Base-by-base conservation (phyloP, 805 yeast species). In the Myxozyma nipponensis region DNA sequence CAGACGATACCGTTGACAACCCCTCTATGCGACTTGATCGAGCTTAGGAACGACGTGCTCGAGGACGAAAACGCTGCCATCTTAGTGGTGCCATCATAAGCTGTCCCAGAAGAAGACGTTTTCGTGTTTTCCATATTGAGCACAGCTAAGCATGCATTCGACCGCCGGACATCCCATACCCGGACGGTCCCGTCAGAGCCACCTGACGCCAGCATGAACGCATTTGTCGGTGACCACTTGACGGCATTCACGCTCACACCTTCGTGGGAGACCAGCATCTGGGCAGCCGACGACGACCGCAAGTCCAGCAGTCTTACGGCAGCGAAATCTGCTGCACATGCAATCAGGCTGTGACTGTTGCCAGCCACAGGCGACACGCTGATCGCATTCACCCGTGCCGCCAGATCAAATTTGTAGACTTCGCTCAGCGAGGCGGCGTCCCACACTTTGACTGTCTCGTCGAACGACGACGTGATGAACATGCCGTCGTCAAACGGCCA, bases 401-500 rank as follows among this genome's bases (percentile, higher is more conserved):
- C 81, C 51, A 88, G 47, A 36, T 79, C 77, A 57, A 87, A 84
- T 2, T 78, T 66, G 59, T 85, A 86, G 0, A 80, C 95, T 18
- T 79, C 78, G n/a, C 73, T 72, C 57, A 89, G 68, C 17, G 75
- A 69, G 48, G 76, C 76, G 0, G 96, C 76, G 63, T 88, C 96
- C 95, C 95, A 90, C 1, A 88, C 73, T 55, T 82, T 84, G 21
- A 89, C 77, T 0, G 80, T 77, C 50, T 77, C 79, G 66, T 90
- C 97, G 65, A 81, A 87, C 0, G 96, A 86, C 0, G 88, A 80
- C 2, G 88, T 77, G 18, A 88, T 74, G 69, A 88, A 89, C 82
- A 90, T 75, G 1, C 96, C 96, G 30, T 82, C 79, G 66, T 90
- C 97, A 40, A 71, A 70, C 0, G 93, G 89, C 91, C 96, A 91